phyloP scores from a whole-genome alignment of 2,329 filamentous ascomycete genomes.

The Aureobasidium subglaciale region DNA sequence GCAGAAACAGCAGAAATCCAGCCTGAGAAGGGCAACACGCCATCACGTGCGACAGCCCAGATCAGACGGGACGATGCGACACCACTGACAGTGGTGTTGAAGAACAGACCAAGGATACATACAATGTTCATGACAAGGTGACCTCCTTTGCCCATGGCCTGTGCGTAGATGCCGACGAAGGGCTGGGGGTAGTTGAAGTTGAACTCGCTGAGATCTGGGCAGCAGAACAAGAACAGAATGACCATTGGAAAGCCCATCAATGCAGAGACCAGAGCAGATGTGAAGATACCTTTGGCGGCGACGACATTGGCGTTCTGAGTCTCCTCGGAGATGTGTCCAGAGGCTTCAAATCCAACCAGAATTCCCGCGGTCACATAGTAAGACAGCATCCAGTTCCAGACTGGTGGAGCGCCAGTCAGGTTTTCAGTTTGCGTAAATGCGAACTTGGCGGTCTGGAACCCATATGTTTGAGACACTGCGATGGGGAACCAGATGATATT shows the following conservation, averaged over 20 bases:
- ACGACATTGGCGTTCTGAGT: conserved; percentile 51
- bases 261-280: conserved; percentile 51
- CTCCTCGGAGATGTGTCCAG: conserved; percentile 55
- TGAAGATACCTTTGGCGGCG: conserved; percentile 55
- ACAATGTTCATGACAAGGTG: conserved; percentile 58
- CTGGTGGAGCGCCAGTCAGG: conserved; percentile 39
- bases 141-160: conserved; percentile 48
- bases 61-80: conserved; percentile 55
- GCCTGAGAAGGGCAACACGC: conserved; percentile 51
- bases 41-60: conserved; percentile 56
- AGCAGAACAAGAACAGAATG: conserved; percentile 53
- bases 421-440: conserved; percentile 57
- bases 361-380: conserved; percentile 55
- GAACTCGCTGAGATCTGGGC: conserved; percentile 48
- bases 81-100: conserved; percentile 55
- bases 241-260: conserved; percentile 50
- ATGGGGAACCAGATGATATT: conserved; percentile 58
- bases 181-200: conserved; percentile 50
- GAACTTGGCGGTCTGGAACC: conserved; percentile 52
- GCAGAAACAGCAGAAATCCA: conserved; percentile 50
- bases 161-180: conserved; percentile 52
- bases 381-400: conserved; percentile 58
- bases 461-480: conserved; percentile 47
- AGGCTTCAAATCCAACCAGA: conserved; percentile 55
- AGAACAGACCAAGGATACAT: conserved; percentile 41